A percentile compares a stretch with the other conserved stretches of the same genome.
phyloP scores from a whole-genome alignment of 805 yeast genomes.

The Kodamaea sagamina region DNA sequence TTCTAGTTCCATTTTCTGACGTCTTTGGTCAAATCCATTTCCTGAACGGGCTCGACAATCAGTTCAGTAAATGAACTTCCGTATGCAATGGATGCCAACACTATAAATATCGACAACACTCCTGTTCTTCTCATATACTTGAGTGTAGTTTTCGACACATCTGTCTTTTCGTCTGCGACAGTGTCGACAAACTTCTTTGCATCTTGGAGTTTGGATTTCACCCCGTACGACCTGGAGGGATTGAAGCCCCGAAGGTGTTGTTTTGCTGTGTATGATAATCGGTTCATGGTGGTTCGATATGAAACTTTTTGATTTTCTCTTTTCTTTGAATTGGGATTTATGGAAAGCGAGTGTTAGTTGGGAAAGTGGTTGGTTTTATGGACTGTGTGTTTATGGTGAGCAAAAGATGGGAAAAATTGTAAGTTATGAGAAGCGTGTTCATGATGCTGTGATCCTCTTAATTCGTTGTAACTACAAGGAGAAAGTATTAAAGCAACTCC shows the following conservation, averaged over 20 bases:
- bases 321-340: no score
- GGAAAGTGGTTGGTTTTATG: no score
- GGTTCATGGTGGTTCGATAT: no score
- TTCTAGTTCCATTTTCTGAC: constrained; percentile 14
- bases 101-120: constrained; percentile 27
- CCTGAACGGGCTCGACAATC: constrained; percentile 11
- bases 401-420: no score
- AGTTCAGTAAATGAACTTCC: constrained; percentile 23
- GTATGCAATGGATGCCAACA: constrained; percentile 30
- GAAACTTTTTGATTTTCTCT: no score
- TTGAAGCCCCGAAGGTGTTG: no score
- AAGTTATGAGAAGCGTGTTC: no score
- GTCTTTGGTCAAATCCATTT: constrained; percentile 26
- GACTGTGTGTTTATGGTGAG: no score
- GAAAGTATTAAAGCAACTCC: constrained; percentile 3
- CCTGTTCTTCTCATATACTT: constrained; percentile 28
- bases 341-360: no score
- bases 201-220: constrained; percentile 20
- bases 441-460: no score
- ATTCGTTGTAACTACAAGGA: no score
- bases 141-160: constrained; percentile 32
- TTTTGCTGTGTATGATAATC: background rate
- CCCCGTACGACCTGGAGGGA: constrained; percentile 15
- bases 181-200: constrained; percentile 29
- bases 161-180: constrained; percentile 36